Evolutionary conservation across 2,329 filamentous ascomycete species (phyloP).

Genomic region (Teratosphaeria nubilosa): DNA sequence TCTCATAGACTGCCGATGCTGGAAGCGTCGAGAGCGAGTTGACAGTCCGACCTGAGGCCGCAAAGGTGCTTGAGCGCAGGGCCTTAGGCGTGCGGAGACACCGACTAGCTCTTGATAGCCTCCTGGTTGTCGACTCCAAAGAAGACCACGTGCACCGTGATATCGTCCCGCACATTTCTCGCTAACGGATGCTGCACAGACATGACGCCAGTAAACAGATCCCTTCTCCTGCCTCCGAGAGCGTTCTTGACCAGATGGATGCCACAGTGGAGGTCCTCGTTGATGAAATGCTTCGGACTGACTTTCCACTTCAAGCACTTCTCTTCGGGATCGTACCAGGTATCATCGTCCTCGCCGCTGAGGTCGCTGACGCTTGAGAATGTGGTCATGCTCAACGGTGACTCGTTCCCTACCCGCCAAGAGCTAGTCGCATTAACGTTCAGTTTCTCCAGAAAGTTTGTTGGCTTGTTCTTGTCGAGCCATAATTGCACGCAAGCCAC

Average conservation of each 20-base stretch:
- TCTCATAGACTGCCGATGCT: neutral
- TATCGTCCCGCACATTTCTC: conserved; percentile 39
- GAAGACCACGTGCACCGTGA: conserved; percentile 44
- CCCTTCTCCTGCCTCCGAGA: conserved; percentile 38
- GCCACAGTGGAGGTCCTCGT: conserved; percentile 44
- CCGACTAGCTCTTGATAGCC: neutral
- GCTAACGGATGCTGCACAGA: conserved; percentile 24
- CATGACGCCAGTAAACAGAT: conserved; percentile 31
- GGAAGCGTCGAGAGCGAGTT: neutral
- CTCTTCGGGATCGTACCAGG: conserved; percentile 27
- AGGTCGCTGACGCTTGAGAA: conserved; percentile 1
- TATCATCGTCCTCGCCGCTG: conserved; percentile 21
- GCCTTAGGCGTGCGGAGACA: neutral
- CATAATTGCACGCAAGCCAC: conserved; percentile 44
- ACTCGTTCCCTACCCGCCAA: neutral
- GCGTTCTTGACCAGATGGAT: conserved; percentile 44
- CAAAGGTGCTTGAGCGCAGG: neutral
- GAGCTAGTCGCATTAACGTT: neutral
- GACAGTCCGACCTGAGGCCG: neutral
- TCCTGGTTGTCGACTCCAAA: conserved; percentile 32
- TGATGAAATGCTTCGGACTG: conserved; percentile 35
- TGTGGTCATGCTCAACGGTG: neutral
- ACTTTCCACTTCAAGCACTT: conserved; percentile 32
- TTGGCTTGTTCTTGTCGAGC: conserved; percentile 33
- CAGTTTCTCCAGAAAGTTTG: conserved; percentile 10